Conservation (phyloP, 441 rosid genomes). For the Gossypium lobatum region DNA sequence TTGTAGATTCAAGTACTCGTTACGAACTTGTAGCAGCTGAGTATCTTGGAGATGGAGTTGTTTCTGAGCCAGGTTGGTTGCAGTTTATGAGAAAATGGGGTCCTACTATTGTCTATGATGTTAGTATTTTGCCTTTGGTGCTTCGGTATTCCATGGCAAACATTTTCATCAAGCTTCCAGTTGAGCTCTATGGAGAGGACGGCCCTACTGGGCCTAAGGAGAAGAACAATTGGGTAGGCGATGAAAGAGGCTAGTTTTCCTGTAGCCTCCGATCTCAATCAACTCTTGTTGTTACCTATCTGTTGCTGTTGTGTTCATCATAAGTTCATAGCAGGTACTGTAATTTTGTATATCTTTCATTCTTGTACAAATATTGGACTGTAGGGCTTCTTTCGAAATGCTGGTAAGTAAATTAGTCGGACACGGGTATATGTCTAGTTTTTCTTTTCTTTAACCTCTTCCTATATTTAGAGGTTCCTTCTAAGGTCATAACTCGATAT, state of each 20-base stretch:
- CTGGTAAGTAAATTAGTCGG: background rate
- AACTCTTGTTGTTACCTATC: conserved; percentile 8
- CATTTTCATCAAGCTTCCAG: conserved; percentile 52
- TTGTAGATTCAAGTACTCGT: conserved; percentile 51
- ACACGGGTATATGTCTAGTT: background rate
- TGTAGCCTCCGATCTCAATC: background rate
- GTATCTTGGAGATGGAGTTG: conserved; percentile 42
- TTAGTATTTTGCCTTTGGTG: conserved; percentile 41
- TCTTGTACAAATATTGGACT: conserved; percentile 6
- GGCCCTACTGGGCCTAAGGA: conserved; percentile 91
- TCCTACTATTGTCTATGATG: conserved; percentile 51
- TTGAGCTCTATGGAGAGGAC: conserved; percentile 71
- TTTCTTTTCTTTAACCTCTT: too few relatives aligned
- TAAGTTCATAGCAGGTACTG: background rate
- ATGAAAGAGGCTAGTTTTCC: conserved; percentile 56
- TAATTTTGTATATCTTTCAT: background rate
- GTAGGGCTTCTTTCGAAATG: background rate
- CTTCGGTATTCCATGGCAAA: conserved; percentile 32
- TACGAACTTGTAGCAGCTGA: conserved; percentile 69
- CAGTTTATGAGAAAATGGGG: conserved; percentile 93
- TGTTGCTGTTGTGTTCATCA: background rate
- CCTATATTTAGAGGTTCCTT: too few relatives aligned
- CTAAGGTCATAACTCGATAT: too few relatives aligned
- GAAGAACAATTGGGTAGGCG: conserved; percentile 87
- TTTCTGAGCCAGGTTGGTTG: conserved; percentile 66